Percentiles rank a stretch among this genome's conserved stretches.
Evolutionary conservation across 768 basidiomycete species (phyloP).

Genomic region (Mycena metata): DNA sequence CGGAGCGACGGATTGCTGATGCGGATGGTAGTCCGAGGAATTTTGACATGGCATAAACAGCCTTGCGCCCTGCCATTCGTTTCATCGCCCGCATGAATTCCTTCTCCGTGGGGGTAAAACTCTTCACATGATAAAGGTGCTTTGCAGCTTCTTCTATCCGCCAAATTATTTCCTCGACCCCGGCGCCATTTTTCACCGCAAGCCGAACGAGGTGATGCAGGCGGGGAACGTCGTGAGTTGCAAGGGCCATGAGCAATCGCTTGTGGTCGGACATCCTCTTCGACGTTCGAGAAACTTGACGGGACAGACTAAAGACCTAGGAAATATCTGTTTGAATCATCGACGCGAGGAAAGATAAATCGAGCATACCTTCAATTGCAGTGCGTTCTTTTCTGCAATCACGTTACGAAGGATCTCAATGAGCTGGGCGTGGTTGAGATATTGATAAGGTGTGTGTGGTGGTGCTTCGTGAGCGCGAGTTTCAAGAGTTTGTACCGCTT

Average conservation of each 20-base stretch:
- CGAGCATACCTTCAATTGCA: background rate
- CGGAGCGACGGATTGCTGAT: too few relatives aligned
- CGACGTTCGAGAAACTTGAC: background rate
- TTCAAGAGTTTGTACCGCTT: background rate
- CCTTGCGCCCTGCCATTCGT: too few relatives aligned
- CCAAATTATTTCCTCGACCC: background rate
- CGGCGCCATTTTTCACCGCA: too few relatives aligned
- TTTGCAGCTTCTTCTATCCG: background rate
- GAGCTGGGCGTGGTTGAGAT: background rate
- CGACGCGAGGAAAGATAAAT: too few relatives aligned
- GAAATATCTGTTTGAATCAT: background rate
- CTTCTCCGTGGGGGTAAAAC: background rate
- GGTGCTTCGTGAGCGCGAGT: background rate
- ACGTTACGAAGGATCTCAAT: background rate
- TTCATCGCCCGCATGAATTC: background rate
- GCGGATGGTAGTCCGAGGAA: too few relatives aligned
- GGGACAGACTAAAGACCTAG: conserved; percentile 2
- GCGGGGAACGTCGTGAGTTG: conserved; percentile 8
- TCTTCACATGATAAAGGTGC: background rate
- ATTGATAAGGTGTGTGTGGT: conserved; percentile 2
- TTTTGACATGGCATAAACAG: too few relatives aligned
- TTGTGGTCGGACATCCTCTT: background rate
- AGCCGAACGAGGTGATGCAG: background rate
- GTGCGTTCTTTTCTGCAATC: conserved; percentile 2
- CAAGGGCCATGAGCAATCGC: conserved; percentile 2